Evolutionary conservation across 1,139 yeast genomes (phyloP), one percentile per base, ranked within the genome.

Genomic region (Pichia norvegensis): DNA sequence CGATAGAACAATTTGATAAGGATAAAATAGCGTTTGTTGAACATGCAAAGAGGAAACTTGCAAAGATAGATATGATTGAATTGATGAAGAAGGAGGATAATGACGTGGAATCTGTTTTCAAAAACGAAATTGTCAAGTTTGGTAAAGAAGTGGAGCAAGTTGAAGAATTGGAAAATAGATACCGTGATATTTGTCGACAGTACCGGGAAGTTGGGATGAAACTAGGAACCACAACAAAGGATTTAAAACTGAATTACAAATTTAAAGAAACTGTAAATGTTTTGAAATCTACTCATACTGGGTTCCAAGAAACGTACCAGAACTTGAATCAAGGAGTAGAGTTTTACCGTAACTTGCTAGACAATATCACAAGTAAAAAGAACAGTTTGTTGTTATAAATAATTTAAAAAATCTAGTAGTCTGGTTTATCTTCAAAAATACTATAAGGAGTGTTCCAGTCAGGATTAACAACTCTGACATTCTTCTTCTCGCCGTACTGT

Each of bases 311-410:
- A 54, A 67, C 86, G 8, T 62, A 73, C 20, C 66, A 72, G 17
- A 84, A 85, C 56, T 61, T 87, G 36, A 73, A 74, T 36, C 85
- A 84, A 55, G 97, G 95, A 0, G 59, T 77, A 0, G 72, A 72
- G 46, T 88, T 87, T 60, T 88, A 88, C 64, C 71, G 71, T 43
- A 83, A 80, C 46, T 76, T 86, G 49, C 66, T 76, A 29, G 66
- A 64, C 2, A 77, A 78, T 48, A 38, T 60, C 16, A 72, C 79
- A 2, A 67, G 68, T 33, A 67, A 81, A 16, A 63, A 20, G n/a
- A 16, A 13, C 2, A 17, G 9, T 16, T 8, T 31, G 7, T 22
- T 17, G 25, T 1, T 19, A 17, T 20, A 11, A 22, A 29, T 21
- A 38, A 27, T 27, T 13, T 19, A 39, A 14, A n/a, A 19, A 20